Evolutionary conservation across 257 asterid genomes (phyloP), one percentile per base, ranked within the genome.

Genomic region (Solanum appendiculatum): DNA sequence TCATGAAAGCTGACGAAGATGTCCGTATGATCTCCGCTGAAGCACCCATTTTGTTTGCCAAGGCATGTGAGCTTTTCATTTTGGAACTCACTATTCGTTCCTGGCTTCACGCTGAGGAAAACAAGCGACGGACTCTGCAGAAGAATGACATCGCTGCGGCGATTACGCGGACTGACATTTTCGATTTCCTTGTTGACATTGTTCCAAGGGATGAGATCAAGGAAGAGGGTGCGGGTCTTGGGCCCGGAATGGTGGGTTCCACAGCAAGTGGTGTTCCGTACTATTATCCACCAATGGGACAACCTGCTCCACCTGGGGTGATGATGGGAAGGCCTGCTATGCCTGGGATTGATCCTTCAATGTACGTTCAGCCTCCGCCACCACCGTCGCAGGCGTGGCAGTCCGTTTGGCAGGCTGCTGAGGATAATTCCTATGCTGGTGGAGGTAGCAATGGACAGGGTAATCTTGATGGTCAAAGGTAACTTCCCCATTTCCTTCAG

Each of bases 21-120:
- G 99, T 96, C 77, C 96, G 98, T 10, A 96, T 96, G 98, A 96
- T 96, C 83, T 96, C 98, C 6, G 98, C 98, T 46, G 98, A 96
- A 91, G 98, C 98, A 4, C 98, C 98, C n/a, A 93, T 96, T 58
- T 93, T 96, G 58, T 96, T 96, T 90, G 96, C 99, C 21, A 96
- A 96, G 91, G 99, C 99, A 16, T 96, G 99, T 87, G 99, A 96
- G 92, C 94, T 96, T 72, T 96, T 96, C 95, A 96, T 96, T 84
- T 93, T 96, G 34, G 98, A 96, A 89, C 97, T 96, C 91, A 96
- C 99, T 6, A 96, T 95, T 90, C 94, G 98, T 63, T 96, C 99
- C 27, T 96, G 99, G 99, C 93, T 93, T 46, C 99, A 96, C 92
- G 99, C 99, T 54, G 98, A 96, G 96, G 98, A 95, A 90, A 95